Base-by-base conservation (phyloP, 2,329 filamentous ascomycete species). In the Fusarium sp. region DNA sequence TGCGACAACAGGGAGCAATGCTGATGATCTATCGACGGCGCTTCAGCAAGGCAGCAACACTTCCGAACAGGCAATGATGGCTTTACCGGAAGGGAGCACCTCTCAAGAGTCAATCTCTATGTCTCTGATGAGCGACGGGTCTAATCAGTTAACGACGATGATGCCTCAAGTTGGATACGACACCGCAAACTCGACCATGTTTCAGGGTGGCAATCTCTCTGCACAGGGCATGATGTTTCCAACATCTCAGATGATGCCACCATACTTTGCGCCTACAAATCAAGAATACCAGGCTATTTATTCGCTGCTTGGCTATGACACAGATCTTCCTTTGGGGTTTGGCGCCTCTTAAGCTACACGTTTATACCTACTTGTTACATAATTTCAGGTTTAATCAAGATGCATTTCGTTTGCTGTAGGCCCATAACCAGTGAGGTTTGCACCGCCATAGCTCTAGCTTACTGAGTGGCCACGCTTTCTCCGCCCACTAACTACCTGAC, bases 121-220 rank as follows among this genome's bases (percentile, higher is more conserved):
- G 32, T 38, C n/a, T 26, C n/a, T 20, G 9, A 22, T 3, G 2
- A 6, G 6, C 24, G 6, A 22, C 6, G 9, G 6, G 3, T 26
- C n/a, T 12, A 2, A 11, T 17, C n/a, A n/a, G n/a, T n/a, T n/a
- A n/a, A n/a, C n/a, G 3, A 3, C n/a, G 0, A 15, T 0, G 9
- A 38, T 52, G 20, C 48, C 30, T 24, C 30, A 11, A 24, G 14
- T 15, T n/a, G 20, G 4, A 8, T n/a, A n/a, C 7, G 13, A 8
- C 10, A 4, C 0, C 0, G 28, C 10, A 50, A 1, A 17, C 14
- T 30, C 28, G 22, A n/a, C 28, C 0, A 50, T 18, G 5, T 4
- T 18, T 1, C 28, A 1, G 3, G 6, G 18, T 18, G 22, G 11
- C 4, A 8, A 0, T 24, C 24, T 20, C 0, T 17, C 14, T n/a